Evolutionary conservation across 108 stramenopile genomes (phyloP).

Genomic region (Nitzschia inconspicua): DNA sequence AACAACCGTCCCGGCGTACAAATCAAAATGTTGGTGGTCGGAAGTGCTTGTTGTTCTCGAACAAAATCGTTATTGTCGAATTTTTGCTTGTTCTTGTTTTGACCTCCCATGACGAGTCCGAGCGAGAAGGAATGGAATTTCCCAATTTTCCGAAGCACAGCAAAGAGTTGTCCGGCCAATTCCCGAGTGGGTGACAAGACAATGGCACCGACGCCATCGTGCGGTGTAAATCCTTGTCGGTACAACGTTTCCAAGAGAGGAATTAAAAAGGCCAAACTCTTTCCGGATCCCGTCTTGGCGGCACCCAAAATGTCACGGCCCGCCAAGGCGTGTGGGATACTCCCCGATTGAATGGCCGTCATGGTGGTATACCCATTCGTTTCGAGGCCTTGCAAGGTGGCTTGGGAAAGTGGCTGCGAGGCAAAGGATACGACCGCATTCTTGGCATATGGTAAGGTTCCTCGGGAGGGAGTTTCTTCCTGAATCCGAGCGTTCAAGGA

Average conservation of each 20-base stretch:
- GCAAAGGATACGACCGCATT: constrained; percentile 63
- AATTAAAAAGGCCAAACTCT: constrained; percentile 88
- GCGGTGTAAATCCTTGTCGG: constrained; percentile 62
- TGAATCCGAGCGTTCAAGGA: constrained; percentile 45
- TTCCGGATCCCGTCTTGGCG: constrained; percentile 92
- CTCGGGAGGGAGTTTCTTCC: constrained; percentile 65
- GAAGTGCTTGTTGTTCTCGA: constrained; percentile 83
- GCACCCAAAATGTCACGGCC: constrained; percentile 93
- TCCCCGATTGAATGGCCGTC: constrained; percentile 92
- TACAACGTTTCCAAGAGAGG: constrained; percentile 87
- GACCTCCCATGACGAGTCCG: constrained; percentile 94
- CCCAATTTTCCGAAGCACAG: constrained; percentile 87
- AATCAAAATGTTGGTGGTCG: constrained; percentile 89
- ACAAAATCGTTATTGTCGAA: constrained; percentile 86
- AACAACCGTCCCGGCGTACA: constrained; percentile 95
- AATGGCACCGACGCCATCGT: constrained; percentile 93
- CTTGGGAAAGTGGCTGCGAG: constrained; percentile 62
- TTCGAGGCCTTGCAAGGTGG: constrained; percentile 74
- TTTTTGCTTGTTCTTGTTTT: constrained; percentile 19
- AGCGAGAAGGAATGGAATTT: constrained; percentile 88
- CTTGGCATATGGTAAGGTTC: constrained; percentile 63
- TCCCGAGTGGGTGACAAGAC: constrained; percentile 98
- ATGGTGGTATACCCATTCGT: constrained; percentile 75
- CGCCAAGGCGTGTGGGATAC: constrained; percentile 90
- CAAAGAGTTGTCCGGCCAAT: constrained; percentile 98